Evolutionary conservation across 768 basidiomycete genomes (phyloP).

Genomic region (Obba rivulosa): DNA sequence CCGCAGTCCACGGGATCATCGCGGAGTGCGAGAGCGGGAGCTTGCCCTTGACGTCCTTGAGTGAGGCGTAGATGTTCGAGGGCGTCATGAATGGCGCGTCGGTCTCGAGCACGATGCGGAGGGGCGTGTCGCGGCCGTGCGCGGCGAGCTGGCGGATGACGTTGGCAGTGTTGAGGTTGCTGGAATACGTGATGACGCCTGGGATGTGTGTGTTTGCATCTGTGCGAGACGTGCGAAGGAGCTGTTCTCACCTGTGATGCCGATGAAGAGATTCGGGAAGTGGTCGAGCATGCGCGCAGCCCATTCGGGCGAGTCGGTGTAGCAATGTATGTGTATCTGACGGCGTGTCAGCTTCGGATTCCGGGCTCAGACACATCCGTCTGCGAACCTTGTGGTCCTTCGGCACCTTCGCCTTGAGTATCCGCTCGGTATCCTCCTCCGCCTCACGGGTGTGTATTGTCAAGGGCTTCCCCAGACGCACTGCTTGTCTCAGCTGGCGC

Average conservation of each 20-base stretch:
- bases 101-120: conserved; percentile 63
- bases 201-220: not conserved
- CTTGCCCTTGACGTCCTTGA: conserved; percentile 43
- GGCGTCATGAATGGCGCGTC: conserved; percentile 90
- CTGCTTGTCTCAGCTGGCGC: conserved; percentile 64
- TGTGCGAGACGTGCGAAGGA: conserved; percentile 35
- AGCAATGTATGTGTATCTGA: conserved; percentile 88
- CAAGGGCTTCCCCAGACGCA: conserved; percentile 66
- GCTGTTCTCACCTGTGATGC: conserved; percentile 59
- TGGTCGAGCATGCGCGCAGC: conserved; percentile 65
- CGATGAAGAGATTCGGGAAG: conserved; percentile 80
- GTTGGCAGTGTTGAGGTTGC: conserved; percentile 64
- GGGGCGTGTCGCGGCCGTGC: conserved; percentile 6
- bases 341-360: too few species aligned
- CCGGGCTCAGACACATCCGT: not conserved
- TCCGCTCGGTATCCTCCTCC: conserved; percentile 73
- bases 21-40: conserved; percentile 73
- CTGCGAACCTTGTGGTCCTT: conserved; percentile 53
- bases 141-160: conserved; percentile 42
- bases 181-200: conserved; percentile 79
- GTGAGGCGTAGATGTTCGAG: conserved; percentile 57
- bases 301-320: conserved; percentile 76
- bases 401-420: conserved; percentile 74
- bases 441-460: conserved; percentile 88
- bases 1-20: conserved; percentile 85